Base-by-base conservation (phyloP, 2,329 filamentous ascomycete genomes). In the Neocucurbitaria cava region DNA sequence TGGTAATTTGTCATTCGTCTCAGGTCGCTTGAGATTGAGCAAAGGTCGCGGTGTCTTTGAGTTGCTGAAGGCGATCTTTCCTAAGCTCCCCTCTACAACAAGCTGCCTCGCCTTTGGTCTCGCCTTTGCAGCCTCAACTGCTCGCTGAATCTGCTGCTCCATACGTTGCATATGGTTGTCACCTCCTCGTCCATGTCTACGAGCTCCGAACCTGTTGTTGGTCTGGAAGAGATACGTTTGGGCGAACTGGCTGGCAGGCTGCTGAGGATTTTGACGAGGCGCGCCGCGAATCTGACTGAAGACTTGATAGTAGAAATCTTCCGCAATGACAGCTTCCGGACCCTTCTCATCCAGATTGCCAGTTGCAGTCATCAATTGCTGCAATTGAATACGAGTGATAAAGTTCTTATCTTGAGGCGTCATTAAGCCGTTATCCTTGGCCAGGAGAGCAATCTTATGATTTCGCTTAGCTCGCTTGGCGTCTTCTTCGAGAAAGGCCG, bases 331-430 rank as follows among this genome's bases (percentile, higher is more conserved):
- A 31, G 91, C 87, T 71, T 98, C 93, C 0, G 87, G 86, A 41
- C 89, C 89, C 41, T 88, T 85, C 58, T 96, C 92, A 48, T 89
- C 89, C 3, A 92, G 85, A 68, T 92, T 95, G 9, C 94, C 94
- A 21, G 92, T 96, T 8, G 95, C 93, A 10, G 94, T 88, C 49
- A 99, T 91, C 31, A 99, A 85, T 74, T 99, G 95, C 78, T 99
- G 95, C 47, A 99, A 83, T 75, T 99, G 95, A 62, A 99, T 99
- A 17, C 95, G 88, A 5, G 95, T 98, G 64, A 99, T 96, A 77
- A 98, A 99, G 74, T 97, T 99, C 83, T 99, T 99, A 78, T 99
- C 95, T 72, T 98, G 94, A 0, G 95, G 95, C 3, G 95, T 99
- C 95, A 99, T 99, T 57, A 99, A 79, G 21, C 95, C 95, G 70